phyloP scores from a whole-genome alignment of 108 stramenopile genomes.

The Hondaea fermentalgiana region DNA sequence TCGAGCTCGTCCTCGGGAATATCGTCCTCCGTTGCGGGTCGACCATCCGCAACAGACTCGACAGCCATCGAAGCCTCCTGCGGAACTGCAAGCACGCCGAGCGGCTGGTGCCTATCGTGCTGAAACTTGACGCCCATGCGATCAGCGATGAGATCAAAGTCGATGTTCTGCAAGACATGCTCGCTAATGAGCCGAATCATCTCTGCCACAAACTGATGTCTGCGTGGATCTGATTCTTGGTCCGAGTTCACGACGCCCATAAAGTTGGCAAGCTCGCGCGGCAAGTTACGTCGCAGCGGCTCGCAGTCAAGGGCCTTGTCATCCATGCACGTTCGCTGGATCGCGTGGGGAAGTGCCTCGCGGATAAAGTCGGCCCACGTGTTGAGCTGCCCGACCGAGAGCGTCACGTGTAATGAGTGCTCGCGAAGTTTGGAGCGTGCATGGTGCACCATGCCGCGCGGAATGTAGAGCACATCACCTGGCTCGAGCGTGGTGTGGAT shows the following conservation, averaged over 20 bases:
- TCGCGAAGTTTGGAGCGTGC: slow-evolving; percentile 59
- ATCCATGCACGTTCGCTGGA: slow-evolving; percentile 56
- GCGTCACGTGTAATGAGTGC: slow-evolving; percentile 85
- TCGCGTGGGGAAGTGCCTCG: slow-evolving; percentile 71
- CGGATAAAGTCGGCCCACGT: slow-evolving; percentile 82
- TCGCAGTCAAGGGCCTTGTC: slow-evolving; percentile 35
- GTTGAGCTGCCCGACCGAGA: slow-evolving; percentile 84
- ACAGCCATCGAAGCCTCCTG: slow-evolving; percentile 34
- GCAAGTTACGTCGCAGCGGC: slow-evolving; percentile 68
- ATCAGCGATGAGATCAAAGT: slow-evolving; percentile 76
- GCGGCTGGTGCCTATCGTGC: slow-evolving; percentile 79
- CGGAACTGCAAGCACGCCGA: slow-evolving; percentile 47
- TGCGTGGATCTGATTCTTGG: slow-evolving; percentile 34
- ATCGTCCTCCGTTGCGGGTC: neutral
- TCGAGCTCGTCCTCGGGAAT: neutral
- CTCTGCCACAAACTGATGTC: slow-evolving; percentile 20
- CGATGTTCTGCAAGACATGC: neutral
- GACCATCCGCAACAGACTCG: slow-evolving; percentile 27
- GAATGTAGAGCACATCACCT: slow-evolving; percentile 85
- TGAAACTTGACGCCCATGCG: slow-evolving; percentile 79
- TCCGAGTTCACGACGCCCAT: slow-evolving; percentile 76
- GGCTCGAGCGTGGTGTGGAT: slow-evolving; percentile 37
- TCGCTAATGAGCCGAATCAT: neutral
- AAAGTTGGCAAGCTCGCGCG: slow-evolving; percentile 72
- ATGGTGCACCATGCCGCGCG: slow-evolving; percentile 93